Evolutionary conservation across 352 stramenopile species (phyloP).

Genomic region (Phytophthora cryptogea): DNA sequence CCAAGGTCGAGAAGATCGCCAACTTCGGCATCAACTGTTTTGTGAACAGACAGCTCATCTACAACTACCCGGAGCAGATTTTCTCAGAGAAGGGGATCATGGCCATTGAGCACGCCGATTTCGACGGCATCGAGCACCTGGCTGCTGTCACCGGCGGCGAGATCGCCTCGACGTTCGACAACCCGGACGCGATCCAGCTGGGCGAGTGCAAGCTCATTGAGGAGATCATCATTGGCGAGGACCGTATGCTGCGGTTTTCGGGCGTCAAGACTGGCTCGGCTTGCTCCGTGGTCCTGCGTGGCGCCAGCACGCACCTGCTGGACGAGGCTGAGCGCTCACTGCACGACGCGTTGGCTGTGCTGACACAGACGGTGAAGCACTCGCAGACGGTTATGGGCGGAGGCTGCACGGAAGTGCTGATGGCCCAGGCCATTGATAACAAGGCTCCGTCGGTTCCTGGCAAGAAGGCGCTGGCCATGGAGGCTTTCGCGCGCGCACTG

Average conservation of each 20-base stretch:
- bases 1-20: constrained; percentile 98
- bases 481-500: constrained; percentile 96
- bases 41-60: constrained; percentile 99
- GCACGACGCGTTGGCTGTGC: constrained; percentile 98
- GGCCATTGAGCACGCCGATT: constrained; percentile 99
- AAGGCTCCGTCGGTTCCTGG: constrained; percentile 93
- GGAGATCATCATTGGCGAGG: constrained; percentile 99
- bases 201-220: constrained; percentile 98
- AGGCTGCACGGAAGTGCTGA: constrained; percentile 97
- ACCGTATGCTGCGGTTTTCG: constrained; percentile 96
- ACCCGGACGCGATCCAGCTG: constrained; percentile 95
- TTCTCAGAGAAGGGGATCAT: constrained; percentile 99
- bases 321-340: constrained; percentile 99
- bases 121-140: constrained; percentile 98
- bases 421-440: constrained; percentile 93
- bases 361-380: constrained; percentile 97
- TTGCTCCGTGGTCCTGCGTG: constrained; percentile 95
- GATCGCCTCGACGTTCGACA: constrained; percentile 98
- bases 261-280: constrained; percentile 96
- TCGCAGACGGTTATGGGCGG: constrained; percentile 97
- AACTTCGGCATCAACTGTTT: constrained; percentile 99
- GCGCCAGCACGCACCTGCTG: constrained; percentile 95
- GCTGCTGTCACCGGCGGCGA: constrained; percentile 96
- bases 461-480: constrained; percentile 98
- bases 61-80: constrained; percentile 99